Evolutionary conservation across 2,329 filamentous ascomycete genomes (phyloP).

Genomic region (Trichophyton equinum): DNA sequence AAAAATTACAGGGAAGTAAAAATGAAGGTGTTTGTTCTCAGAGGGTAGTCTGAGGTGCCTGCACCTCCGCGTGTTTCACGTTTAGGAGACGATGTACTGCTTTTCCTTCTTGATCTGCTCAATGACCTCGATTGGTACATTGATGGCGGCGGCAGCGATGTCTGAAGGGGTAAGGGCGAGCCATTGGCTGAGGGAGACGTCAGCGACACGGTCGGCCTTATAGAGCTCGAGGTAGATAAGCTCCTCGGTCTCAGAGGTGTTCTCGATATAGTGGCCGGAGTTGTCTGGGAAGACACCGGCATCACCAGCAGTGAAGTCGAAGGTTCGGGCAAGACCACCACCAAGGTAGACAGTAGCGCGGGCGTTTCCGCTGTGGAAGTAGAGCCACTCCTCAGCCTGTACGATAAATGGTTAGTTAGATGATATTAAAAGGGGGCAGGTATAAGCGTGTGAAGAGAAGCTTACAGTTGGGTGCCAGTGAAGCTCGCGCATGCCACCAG

Average conservation of each 20-base stretch:
- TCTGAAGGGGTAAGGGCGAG: slow-evolving; percentile 53
- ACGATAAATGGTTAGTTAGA: not conserved
- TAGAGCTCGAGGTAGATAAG: slow-evolving; percentile 58
- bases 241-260: slow-evolving; percentile 50
- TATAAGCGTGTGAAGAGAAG: not conserved
- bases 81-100: slow-evolving; percentile 38
- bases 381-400: slow-evolving; percentile 57
- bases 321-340: slow-evolving; percentile 48
- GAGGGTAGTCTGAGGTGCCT: not conserved
- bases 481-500: slow-evolving; percentile 50
- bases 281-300: slow-evolving; percentile 58
- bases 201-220: slow-evolving; percentile 53
- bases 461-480: slow-evolving; percentile 59
- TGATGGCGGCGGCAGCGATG: slow-evolving; percentile 48
- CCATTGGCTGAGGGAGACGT: slow-evolving; percentile 58
- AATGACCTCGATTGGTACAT: slow-evolving; percentile 46
- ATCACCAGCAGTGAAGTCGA: slow-evolving; percentile 56
- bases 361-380: slow-evolving; percentile 52
- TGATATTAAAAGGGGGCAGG: not conserved
- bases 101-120: slow-evolving; percentile 51
- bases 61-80: not conserved
- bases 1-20: slow-evolving; percentile 1
- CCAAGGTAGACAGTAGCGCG: slow-evolving; percentile 55
- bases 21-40: not conserved
- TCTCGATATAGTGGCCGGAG: slow-evolving; percentile 54